phyloP scores from a whole-genome alignment of 768 basidiomycete genomes.

The Rhizopogon sp. region DNA sequence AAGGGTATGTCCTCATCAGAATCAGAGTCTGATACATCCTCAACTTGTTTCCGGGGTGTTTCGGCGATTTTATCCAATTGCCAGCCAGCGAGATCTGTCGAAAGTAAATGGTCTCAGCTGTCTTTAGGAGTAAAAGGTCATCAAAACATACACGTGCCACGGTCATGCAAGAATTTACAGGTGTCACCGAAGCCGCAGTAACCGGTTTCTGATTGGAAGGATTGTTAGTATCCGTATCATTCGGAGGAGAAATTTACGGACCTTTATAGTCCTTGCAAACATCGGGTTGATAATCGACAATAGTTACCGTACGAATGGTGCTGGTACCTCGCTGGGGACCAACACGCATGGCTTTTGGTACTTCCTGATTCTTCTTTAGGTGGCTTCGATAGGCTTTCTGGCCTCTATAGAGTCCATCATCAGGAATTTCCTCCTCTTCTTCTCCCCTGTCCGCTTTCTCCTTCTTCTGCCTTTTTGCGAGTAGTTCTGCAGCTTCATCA shows the following conservation, averaged over 20 bases:
- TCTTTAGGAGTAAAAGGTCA: slow-evolving; percentile 1
- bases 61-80: slow-evolving; percentile 93
- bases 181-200: slow-evolving; percentile 99
- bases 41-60: slow-evolving; percentile 57
- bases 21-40: slow-evolving; percentile 61
- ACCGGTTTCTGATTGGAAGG: slow-evolving; percentile 73
- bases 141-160: slow-evolving; percentile 76
- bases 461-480: slow-evolving; percentile 63
- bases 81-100: slow-evolving; percentile 92
- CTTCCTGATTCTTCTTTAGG: slow-evolving; percentile 75
- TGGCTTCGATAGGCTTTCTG: slow-evolving; percentile 77
- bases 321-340: slow-evolving; percentile 71
- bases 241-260: slow-evolving; percentile 32
- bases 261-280: slow-evolving; percentile 99
- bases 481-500: slow-evolving; percentile 72
- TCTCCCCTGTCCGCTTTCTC: slow-evolving; percentile 46
- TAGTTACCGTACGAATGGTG: slow-evolving; percentile 92
- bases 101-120: slow-evolving; percentile 6
- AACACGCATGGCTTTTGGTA: slow-evolving; percentile 84
- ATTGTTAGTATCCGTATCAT: slow-evolving; percentile 4
- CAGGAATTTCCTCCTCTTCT: slow-evolving; percentile 53
- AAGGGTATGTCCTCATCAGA: slow-evolving; percentile 91
- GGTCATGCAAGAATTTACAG: slow-evolving; percentile 98
- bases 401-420: slow-evolving; percentile 87
- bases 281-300: slow-evolving; percentile 97